These are phyloP conservation scores for Chlamydomonas reinhardtii DNA, from an alignment of 163 green algal genomes.

Conservation along the genomic window DNA sequence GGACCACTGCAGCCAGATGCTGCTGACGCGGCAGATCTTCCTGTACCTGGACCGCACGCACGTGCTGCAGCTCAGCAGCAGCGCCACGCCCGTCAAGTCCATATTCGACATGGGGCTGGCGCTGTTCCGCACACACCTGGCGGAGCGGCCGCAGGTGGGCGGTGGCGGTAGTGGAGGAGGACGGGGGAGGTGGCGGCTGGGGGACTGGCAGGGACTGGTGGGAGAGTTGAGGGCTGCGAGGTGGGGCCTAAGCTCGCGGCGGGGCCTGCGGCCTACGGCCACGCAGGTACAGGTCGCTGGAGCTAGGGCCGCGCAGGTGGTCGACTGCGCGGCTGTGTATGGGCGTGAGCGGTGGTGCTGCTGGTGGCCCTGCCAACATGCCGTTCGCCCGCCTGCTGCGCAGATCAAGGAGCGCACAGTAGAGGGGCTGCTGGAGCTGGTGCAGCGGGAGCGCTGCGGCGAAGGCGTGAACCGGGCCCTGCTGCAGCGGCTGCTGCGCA, in stretches of 20 bases:
- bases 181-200: too few relatives aligned
- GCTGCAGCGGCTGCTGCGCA: slow-evolving; percentile 81
- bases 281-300: too few relatives aligned
- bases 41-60: slow-evolving; percentile 96
- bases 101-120: slow-evolving; percentile 93
- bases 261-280: too few relatives aligned
- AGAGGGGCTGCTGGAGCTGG: slow-evolving; percentile 80
- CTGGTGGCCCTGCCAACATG: too few relatives aligned
- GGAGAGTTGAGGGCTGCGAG: too few relatives aligned
- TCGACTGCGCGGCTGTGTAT: too few relatives aligned
- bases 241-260: too few relatives aligned
- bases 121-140: slow-evolving; percentile 87
- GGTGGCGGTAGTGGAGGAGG: too few relatives aligned
- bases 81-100: slow-evolving; percentile 50
- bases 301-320: too few relatives aligned
- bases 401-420: slow-evolving; percentile 78
- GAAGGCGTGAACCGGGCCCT: slow-evolving; percentile 86
- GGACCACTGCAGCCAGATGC: slow-evolving; percentile 86
- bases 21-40: slow-evolving; percentile 93
- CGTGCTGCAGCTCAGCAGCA: slow-evolving; percentile 63
- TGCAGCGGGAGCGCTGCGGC: slow-evolving; percentile 87
- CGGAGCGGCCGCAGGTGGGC: slow-evolving; percentile 58
- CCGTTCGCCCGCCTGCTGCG: background rate
- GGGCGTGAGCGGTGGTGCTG: too few relatives aligned
- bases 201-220: too few relatives aligned